A percentile compares a stretch with the other conserved stretches of the same genome.
Evolutionary conservation across 176 grass and related monocot species (phyloP).

Genomic region (Musa troglodytarum): DNA sequence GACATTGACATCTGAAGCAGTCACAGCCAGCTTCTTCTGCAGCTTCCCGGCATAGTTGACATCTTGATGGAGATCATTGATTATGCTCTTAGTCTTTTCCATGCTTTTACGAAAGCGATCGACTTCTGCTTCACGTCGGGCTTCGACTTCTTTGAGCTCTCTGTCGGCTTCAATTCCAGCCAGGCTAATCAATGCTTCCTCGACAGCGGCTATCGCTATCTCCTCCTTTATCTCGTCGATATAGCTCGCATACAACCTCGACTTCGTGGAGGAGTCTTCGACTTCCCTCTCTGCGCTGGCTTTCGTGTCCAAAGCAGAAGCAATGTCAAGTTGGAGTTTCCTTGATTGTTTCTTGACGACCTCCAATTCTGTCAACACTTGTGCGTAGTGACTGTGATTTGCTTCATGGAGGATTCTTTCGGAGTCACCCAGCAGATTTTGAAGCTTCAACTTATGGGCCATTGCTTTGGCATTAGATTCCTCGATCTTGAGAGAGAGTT

Average conservation of each 20-base stretch:
- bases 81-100: not conserved
- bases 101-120: not conserved
- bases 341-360: not conserved
- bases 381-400: not conserved
- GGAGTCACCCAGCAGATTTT: not conserved
- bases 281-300: not conserved
- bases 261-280: not conserved
- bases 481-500: not conserved
- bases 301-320: not conserved
- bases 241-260: not conserved
- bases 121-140: not conserved
- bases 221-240: not conserved
- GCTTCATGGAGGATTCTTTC: not conserved
- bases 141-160: not conserved
- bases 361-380: not conserved
- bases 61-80: not conserved
- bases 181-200: not conserved
- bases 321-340: not conserved
- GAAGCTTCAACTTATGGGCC: not conserved
- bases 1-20: slow-evolving; percentile 1
- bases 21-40: not conserved
- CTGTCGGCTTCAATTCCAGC: not conserved
- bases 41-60: not conserved
- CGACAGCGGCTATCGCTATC: not conserved
- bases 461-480: not conserved